Percentiles rank a stretch among this genome's conserved stretches.
These are phyloP conservation scores for Macaranga tanarius DNA, from an alignment of 441 rosid genomes.

Conservation along the genomic window DNA sequence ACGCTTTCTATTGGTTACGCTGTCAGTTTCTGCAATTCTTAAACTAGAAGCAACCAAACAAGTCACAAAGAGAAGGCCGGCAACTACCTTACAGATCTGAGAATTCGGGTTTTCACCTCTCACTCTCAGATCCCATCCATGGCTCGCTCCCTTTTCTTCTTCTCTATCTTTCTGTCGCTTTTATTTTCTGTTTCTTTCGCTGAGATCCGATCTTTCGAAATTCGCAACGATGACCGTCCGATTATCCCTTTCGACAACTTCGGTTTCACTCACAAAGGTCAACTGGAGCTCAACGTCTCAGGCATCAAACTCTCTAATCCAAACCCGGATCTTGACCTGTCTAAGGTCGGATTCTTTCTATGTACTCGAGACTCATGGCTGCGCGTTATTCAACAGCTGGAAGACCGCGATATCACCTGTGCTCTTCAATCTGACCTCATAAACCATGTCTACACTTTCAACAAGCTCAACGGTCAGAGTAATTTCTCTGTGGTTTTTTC, in stretches of 20 bases:
- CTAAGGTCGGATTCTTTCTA: slow-evolving; percentile 82
- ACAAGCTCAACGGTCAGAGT: slow-evolving; percentile 34
- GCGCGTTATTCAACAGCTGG: slow-evolving; percentile 71
- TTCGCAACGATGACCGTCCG: slow-evolving; percentile 65
- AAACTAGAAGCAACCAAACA: neutral
- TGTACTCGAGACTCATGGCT: slow-evolving; percentile 83
- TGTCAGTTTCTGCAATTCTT: neutral
- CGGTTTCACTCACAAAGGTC: slow-evolving; percentile 84
- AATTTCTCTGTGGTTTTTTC: slow-evolving; percentile 23
- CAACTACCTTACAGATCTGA: slow-evolving; percentile 15
- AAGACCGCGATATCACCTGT: slow-evolving; percentile 69
- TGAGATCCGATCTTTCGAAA: slow-evolving; percentile 68
- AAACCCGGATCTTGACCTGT: slow-evolving; percentile 61
- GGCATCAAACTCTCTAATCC: slow-evolving; percentile 44
- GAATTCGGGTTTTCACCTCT: neutral
- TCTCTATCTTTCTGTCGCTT: slow-evolving; percentile 23
- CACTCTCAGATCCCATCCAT: slow-evolving; percentile 24
- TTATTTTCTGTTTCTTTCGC: slow-evolving; percentile 37
- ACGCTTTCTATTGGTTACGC: neutral
- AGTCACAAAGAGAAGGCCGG: neutral
- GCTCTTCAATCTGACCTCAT: slow-evolving; percentile 63
- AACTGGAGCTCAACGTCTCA: slow-evolving; percentile 66
- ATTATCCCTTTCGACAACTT: slow-evolving; percentile 77
- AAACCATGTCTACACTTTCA: slow-evolving; percentile 59
- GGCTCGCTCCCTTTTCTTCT: slow-evolving; percentile 33